Evolutionary conservation across 805 yeast species (phyloP).

Genomic region (Starmerella geochares): DNA sequence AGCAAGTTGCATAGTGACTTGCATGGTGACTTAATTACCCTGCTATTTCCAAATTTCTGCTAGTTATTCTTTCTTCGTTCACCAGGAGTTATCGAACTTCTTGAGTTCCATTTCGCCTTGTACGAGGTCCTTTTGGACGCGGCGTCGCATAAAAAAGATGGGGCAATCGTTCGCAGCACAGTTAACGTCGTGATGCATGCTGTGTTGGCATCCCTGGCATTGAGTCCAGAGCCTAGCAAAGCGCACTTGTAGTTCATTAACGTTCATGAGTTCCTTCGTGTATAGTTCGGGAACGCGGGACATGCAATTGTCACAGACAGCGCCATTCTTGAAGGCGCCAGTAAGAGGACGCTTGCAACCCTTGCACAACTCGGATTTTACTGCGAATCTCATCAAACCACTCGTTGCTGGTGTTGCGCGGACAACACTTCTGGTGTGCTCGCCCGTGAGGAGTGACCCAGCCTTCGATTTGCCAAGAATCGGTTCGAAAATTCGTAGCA

Average conservation of each 20-base stretch:
- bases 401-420: constrained; percentile 67
- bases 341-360: constrained; percentile 74
- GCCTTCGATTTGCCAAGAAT: constrained; percentile 81
- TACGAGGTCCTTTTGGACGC: constrained; percentile 62
- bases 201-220: constrained; percentile 96
- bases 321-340: constrained; percentile 47
- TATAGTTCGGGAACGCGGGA: constrained; percentile 65
- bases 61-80: neutral
- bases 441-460: constrained; percentile 65
- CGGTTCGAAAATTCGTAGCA: constrained; percentile 89
- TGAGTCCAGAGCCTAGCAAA: constrained; percentile 93
- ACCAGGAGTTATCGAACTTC: constrained; percentile 48
- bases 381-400: constrained; percentile 85
- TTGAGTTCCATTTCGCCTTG: constrained; percentile 48
- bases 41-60: neutral
- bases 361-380: constrained; percentile 77
- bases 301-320: constrained; percentile 68
- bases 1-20: no score
- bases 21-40: no score
- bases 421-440: constrained; percentile 67
- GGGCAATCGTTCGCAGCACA: constrained; percentile 97
- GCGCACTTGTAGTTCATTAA: constrained; percentile 69
- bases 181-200: constrained; percentile 86
- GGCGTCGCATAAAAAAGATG: constrained; percentile 90
- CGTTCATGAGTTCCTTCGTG: constrained; percentile 66